Base-by-base conservation (phyloP, 1,284 basidiomycete species). In the Ustilago cynodontis region DNA sequence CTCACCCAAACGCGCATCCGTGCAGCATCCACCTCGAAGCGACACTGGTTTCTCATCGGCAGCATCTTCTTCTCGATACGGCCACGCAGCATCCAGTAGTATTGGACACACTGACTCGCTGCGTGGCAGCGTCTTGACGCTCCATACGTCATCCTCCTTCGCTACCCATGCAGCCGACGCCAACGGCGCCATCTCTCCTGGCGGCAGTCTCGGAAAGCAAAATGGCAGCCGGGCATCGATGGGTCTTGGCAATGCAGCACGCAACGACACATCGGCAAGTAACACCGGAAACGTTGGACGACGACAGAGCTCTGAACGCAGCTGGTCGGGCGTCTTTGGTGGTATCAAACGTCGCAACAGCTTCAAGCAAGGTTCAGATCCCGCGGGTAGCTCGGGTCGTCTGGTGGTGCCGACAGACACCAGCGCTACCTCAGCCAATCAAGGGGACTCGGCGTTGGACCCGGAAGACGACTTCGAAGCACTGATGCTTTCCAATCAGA, bases 391-490 rank as follows among this genome's bases (percentile, higher is more conserved):
- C 6, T 63, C 70, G 5, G 71, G 43, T 1, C 49, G 59, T 11
- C 57, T 62, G 18, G 39, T 64, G 13, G 52, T 54, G 14, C 65
- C 56, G 8, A 53, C 50, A 13, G 47, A 60, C 26, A 18, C 37
- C 45, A 52, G n/a, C n/a, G 39, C 60, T 14, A 22, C 49, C 2
- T 29, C 39, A 16, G 26, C 47, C 24, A 47, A 16, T 14, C 51
- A 52, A 26, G 22, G 47, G 16, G 60, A 71, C 18, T 59, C 68
- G 31, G 62, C 63, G 3, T 20, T 75, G 59, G 71, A 80, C 26
- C 52, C 77, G 1, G 69, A 76, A 29, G 72, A 80, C 41, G 82
- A 83, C 50, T 83, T 83, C 43, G 82, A 83, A 49, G 79, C 80
- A 7, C 66, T 82, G 49, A 75, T 83, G 68, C 59, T 79, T 50